Conservation (phyloP, 2,329 filamentous ascomycete genomes). For the Ophiostoma australiae region DNA sequence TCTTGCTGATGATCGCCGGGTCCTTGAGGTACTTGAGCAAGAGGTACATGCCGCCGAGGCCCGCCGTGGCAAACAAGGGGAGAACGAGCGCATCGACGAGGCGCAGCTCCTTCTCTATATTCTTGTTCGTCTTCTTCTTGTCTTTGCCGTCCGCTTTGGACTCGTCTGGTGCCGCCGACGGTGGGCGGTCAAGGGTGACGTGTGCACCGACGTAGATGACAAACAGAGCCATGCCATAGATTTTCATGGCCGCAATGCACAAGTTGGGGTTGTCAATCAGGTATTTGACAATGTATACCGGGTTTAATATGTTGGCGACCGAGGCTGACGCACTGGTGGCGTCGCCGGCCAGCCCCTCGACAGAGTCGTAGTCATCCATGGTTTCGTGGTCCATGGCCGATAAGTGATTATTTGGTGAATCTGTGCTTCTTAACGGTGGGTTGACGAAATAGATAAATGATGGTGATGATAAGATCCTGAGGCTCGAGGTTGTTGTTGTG, state of each 20-base stretch:
- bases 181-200: constrained; percentile 76
- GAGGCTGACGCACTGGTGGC: not conserved
- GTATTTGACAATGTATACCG: not conserved
- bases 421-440: no score
- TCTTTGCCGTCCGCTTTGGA: constrained; percentile 30
- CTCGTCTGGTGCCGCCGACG: constrained; percentile 64
- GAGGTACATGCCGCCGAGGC: constrained; percentile 70
- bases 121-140: constrained; percentile 14
- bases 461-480: no score
- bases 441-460: no score
- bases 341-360: not conserved
- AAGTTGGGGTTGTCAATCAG: constrained; percentile 37
- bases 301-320: not conserved
- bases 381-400: no score
- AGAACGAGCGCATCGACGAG: constrained; percentile 80
- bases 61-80: constrained; percentile 68
- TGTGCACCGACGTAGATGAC: constrained; percentile 83
- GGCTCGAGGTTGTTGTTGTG: not conserved
- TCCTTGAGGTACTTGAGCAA: constrained; percentile 86
- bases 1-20: constrained; percentile 72
- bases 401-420: no score
- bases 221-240: constrained; percentile 63
- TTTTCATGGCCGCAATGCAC: constrained; percentile 40
- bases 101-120: constrained; percentile 51
- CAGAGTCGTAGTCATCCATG: not conserved